Percentiles rank a stretch among this genome's conserved stretches.
These are phyloP conservation scores for Pisolithus thermaeus DNA, from an alignment of 1,284 basidiomycete genomes.

Conservation along the genomic window DNA sequence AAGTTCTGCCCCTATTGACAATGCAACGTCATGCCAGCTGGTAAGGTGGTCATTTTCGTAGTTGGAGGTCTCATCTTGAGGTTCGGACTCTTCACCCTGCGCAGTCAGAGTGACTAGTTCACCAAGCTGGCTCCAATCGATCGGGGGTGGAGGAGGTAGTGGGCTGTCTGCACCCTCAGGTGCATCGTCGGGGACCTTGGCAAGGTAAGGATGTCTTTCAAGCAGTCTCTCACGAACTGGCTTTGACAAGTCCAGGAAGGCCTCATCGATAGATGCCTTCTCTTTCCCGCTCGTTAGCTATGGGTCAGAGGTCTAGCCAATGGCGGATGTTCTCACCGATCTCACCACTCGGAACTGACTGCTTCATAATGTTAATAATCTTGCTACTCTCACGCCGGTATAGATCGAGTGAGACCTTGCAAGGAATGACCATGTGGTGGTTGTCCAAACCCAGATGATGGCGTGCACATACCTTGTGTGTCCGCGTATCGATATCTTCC, in stretches of 20 bases:
- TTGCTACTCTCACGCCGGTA: constrained; percentile 90
- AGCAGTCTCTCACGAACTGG: constrained; percentile 72
- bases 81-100: constrained; percentile 11
- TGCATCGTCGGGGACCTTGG: constrained; percentile 61
- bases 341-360: constrained; percentile 66
- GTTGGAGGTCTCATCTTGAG: constrained; percentile 16
- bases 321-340: constrained; percentile 44
- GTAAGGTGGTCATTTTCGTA: constrained; percentile 31
- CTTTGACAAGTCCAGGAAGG: constrained; percentile 84
- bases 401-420: constrained; percentile 87
- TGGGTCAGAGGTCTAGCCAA: background rate
- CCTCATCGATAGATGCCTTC: constrained; percentile 80
- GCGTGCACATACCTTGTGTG: constrained; percentile 75
- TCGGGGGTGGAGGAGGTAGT: constrained; percentile 71
- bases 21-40: constrained; percentile 91
- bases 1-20: constrained; percentile 85
- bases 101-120: constrained; percentile 64
- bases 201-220: constrained; percentile 71
- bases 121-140: constrained; percentile 63
- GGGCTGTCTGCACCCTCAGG: constrained; percentile 73
- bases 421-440: constrained; percentile 7
- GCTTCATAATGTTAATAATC: constrained; percentile 83
- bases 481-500: constrained; percentile 78
- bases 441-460: background rate
- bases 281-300: constrained; percentile 40